These are phyloP conservation scores for Aureobasidium namibiae DNA, from an alignment of 2,329 filamentous ascomycete species.

Conservation along the genomic window DNA sequence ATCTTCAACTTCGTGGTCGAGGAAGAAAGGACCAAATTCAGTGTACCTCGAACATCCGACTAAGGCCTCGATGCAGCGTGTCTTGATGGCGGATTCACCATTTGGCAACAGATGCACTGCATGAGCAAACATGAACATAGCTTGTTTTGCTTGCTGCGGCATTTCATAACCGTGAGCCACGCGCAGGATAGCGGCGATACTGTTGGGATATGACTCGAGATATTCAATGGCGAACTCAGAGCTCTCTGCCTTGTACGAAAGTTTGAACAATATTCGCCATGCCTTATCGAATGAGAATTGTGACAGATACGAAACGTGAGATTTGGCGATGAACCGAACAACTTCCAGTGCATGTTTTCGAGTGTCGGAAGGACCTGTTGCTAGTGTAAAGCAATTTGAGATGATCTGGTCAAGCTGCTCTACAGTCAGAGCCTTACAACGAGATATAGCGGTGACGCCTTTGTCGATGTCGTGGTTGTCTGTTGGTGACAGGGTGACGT, in stretches of 20 bases:
- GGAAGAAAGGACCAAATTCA: conserved; percentile 1
- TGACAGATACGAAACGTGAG: background rate
- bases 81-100: too few relatives aligned
- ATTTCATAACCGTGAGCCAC: background rate
- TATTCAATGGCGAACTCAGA: background rate
- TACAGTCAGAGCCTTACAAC: background rate
- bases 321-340: background rate
- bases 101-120: background rate
- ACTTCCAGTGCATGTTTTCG: background rate
- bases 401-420: background rate
- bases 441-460: background rate
- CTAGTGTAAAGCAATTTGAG: background rate
- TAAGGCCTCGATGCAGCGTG: background rate
- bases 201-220: background rate
- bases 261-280: background rate
- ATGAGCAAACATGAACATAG: conserved; percentile 6
- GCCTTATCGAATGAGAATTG: background rate
- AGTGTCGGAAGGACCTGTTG: background rate
- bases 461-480: conserved; percentile 13
- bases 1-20: background rate
- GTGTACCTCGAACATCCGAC: background rate
- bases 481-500: conserved; percentile 5
- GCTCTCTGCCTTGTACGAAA: background rate
- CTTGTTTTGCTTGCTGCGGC: background rate
- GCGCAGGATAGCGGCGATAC: background rate